A percentile compares a stretch with the other conserved stretches of the same genome.
Conservation (phyloP, 164 flowering plant species). For the Annona cherimola region DNA sequence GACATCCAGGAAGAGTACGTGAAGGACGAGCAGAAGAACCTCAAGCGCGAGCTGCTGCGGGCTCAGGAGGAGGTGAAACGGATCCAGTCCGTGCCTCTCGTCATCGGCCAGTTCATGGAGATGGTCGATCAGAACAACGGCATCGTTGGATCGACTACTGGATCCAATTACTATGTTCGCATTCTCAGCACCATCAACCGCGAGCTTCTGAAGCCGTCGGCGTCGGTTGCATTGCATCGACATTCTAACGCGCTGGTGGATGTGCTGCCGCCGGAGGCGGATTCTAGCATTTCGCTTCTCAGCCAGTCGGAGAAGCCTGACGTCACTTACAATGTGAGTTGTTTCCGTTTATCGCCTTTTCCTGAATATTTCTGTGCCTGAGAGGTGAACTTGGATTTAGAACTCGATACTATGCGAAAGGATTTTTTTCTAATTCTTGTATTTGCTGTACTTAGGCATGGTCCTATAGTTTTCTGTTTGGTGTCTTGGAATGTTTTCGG, state of each 20-base stretch:
- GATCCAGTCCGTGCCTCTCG: constrained; percentile 94
- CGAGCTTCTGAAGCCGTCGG: constrained; percentile 83
- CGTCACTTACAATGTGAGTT: constrained; percentile 70
- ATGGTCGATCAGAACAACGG: constrained; percentile 86
- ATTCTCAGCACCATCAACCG: constrained; percentile 48
- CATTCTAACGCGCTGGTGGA: constrained; percentile 94
- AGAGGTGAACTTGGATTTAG: neutral
- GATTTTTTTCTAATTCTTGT: neutral
- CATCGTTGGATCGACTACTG: constrained; percentile 92
- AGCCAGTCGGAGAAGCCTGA: constrained; percentile 98
- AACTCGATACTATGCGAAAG: neutral
- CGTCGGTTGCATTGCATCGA: constrained; percentile 85
- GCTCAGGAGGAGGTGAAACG: constrained; percentile 97
- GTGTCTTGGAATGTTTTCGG: neutral
- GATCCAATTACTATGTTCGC: constrained; percentile 37
- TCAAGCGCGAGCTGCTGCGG: constrained; percentile 77
- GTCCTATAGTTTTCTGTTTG: neutral
- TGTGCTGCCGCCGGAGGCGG: constrained; percentile 94
- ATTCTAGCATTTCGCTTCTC: constrained; percentile 78
- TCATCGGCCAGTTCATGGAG: constrained; percentile 89
- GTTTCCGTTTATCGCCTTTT: neutral
- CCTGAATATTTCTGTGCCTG: neutral
- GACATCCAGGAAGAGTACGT: constrained; percentile 95
- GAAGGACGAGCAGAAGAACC: constrained; percentile 88
- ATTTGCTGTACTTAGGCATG: neutral